phyloP scores from a whole-genome alignment of 2,329 filamentous ascomycete genomes.

The Sphaerulina musiva region DNA sequence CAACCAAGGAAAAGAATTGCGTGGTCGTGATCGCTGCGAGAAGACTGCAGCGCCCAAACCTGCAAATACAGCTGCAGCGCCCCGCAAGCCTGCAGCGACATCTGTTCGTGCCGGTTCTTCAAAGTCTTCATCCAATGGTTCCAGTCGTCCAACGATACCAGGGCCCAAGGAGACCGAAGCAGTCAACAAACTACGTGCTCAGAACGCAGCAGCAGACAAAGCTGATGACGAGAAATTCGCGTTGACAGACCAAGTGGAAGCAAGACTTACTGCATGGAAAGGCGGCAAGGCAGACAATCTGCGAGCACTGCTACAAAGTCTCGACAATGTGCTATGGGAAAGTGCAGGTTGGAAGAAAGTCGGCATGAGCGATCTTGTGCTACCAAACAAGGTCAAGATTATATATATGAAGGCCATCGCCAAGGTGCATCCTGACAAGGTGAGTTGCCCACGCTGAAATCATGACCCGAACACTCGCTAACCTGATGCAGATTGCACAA shows the following conservation, averaged over 20 bases:
- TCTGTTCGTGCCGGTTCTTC: constrained; percentile 15
- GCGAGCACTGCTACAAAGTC: constrained; percentile 73
- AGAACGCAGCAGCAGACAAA: constrained; percentile 76
- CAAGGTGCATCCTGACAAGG: constrained; percentile 98
- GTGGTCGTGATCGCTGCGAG: constrained; percentile 83
- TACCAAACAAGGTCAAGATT: constrained; percentile 94
- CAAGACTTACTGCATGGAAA: constrained; percentile 71
- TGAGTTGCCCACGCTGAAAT: constrained; percentile 44
- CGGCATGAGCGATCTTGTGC: constrained; percentile 83
- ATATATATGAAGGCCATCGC: constrained; percentile 98
- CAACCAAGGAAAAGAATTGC: constrained; percentile 42
- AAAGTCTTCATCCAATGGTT: constrained; percentile 22
- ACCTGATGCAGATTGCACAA: constrained; percentile 50
- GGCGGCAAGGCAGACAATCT: constrained; percentile 90
- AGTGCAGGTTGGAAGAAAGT: constrained; percentile 95
- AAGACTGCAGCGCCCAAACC: constrained; percentile 56
- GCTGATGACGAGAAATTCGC: constrained; percentile 92
- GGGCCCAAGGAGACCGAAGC: constrained; percentile 54
- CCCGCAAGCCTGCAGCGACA: constrained; percentile 43
- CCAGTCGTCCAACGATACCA: constrained; percentile 27
- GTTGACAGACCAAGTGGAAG: constrained; percentile 77
- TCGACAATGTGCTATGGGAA: constrained; percentile 87
- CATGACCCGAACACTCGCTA: neutral
- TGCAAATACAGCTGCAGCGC: constrained; percentile 53
- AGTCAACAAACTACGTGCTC: constrained; percentile 71